Evolutionary conservation across 441 rosid genomes (phyloP).

Genomic region (Mallotus repandus): DNA sequence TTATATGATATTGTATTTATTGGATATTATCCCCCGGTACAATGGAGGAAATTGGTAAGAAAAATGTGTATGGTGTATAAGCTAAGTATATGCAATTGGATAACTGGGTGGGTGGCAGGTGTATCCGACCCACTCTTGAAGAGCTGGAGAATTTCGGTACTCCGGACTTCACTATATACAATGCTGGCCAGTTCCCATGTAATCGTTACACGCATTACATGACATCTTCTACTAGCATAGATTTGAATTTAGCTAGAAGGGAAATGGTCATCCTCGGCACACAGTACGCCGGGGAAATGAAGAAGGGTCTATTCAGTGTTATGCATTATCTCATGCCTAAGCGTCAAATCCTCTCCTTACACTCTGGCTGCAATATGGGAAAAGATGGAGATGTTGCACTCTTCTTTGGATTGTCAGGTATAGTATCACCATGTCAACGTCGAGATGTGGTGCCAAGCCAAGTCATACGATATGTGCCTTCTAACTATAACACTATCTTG

Average conservation of each 20-base stretch:
- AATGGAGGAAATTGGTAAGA: conserved; percentile 27
- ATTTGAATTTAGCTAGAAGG: conserved; percentile 86
- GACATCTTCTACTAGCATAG: conserved; percentile 99
- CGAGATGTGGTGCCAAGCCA: conserved; percentile 28
- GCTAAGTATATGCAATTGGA: conserved; percentile 39
- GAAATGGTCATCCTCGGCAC: conserved; percentile 99
- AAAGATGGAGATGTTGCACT: conserved; percentile 99
- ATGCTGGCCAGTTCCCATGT: conserved; percentile 99
- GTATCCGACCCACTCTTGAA: conserved; percentile 97
- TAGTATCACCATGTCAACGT: conserved; percentile 44
- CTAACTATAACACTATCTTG: conserved; percentile 7
- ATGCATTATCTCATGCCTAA: conserved; percentile 99
- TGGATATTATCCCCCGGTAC: conserved; percentile 18
- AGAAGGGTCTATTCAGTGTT: conserved; percentile 97
- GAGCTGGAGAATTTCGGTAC: conserved; percentile 98
- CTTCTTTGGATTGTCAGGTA: conserved; percentile 99
- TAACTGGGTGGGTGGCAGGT: conserved; percentile 82
- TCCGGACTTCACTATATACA: conserved; percentile 98
- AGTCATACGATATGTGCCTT: conserved; percentile 37
- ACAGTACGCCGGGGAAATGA: conserved; percentile 99
- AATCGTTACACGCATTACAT: conserved; percentile 98
- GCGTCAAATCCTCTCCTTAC: conserved; percentile 92
- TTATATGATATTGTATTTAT: conserved; percentile 12
- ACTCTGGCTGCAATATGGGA: conserved; percentile 99
- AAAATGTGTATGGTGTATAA: conserved; percentile 31